Evolutionary conservation across 2,329 filamentous ascomycete species (phyloP).

Genomic region (Talaromyces sp.): DNA sequence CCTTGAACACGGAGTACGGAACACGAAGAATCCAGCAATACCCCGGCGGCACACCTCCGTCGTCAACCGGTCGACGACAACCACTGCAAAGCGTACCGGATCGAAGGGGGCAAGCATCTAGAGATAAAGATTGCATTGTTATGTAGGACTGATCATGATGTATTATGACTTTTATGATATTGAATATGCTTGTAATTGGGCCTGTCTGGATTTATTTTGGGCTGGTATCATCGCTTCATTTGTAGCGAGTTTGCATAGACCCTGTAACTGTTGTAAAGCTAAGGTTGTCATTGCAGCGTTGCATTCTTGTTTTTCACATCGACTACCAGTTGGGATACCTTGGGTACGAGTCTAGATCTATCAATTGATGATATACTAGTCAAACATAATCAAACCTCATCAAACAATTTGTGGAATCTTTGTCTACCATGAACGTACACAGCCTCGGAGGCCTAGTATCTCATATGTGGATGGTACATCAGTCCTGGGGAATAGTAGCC

Average conservation of each 20-base stretch:
- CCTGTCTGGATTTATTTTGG: too few species aligned
- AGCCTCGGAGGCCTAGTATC: neutral
- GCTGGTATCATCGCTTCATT: too few species aligned
- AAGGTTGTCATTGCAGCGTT: neutral
- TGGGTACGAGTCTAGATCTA: too few species aligned
- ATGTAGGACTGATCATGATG: conserved; percentile 30
- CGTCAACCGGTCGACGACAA: conserved; percentile 12
- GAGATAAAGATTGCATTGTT: conserved; percentile 43
- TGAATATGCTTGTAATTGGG: too few species aligned
- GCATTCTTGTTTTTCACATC: too few species aligned
- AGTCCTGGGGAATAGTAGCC: neutral
- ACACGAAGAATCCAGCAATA: conserved; percentile 1
- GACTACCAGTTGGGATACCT: too few species aligned
- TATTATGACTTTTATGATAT: neutral
- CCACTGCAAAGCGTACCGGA: conserved; percentile 12
- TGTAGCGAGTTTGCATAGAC: neutral
- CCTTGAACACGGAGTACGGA: neutral
- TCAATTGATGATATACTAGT: too few species aligned
- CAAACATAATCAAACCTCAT: too few species aligned
- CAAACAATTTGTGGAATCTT: neutral
- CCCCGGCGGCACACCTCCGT: conserved; percentile 1
- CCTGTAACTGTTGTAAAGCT: neutral
- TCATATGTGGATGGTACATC: neutral
- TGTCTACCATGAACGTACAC: neutral
- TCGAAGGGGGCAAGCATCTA: conserved; percentile 19